Conservation (phyloP, 1,284 basidiomycete species). For the Erythrobasidium hasegawianum region DNA sequence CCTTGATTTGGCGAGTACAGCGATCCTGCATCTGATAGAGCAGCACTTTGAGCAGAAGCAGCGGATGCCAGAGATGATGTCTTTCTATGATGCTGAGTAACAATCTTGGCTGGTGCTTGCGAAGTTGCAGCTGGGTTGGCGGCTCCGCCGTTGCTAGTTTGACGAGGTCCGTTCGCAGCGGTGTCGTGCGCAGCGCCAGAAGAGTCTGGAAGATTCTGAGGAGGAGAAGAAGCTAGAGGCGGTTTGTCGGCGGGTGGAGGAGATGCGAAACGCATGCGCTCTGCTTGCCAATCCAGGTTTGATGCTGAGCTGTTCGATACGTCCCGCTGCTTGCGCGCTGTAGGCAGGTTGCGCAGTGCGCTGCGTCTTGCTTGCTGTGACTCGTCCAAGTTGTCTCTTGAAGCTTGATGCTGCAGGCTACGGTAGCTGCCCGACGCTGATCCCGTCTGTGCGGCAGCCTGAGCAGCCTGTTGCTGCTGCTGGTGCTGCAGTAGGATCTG, state of each 20-base stretch:
- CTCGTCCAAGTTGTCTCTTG: neutral
- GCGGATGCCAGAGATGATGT: slow-evolving; percentile 17
- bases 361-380: slow-evolving; percentile 3
- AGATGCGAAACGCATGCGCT: slow-evolving; percentile 24
- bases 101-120: too few relatives aligned
- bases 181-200: too few relatives aligned
- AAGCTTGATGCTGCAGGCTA: neutral
- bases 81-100: slow-evolving; percentile 17
- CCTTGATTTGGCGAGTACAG: slow-evolving; percentile 24
- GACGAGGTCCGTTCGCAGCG: neutral
- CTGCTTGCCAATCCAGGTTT: slow-evolving; percentile 15
- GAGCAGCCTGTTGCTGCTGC: neutral
- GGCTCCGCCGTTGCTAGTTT: neutral
- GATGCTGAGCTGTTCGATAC: neutral
- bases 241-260: neutral
- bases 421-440: slow-evolving; percentile 2
- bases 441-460: slow-evolving; percentile 13
- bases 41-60: slow-evolving; percentile 20
- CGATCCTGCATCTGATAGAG: slow-evolving; percentile 29
- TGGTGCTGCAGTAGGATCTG: slow-evolving; percentile 31
- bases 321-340: slow-evolving; percentile 25
- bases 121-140: too few relatives aligned
- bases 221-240: neutral
- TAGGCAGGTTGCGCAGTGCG: slow-evolving; percentile 13
- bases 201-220: neutral